Percentiles rank a stretch among this genome's conserved stretches.
Evolutionary conservation across 768 basidiomycete genomes (phyloP).

Genomic region (Leccinum barrowsii): DNA sequence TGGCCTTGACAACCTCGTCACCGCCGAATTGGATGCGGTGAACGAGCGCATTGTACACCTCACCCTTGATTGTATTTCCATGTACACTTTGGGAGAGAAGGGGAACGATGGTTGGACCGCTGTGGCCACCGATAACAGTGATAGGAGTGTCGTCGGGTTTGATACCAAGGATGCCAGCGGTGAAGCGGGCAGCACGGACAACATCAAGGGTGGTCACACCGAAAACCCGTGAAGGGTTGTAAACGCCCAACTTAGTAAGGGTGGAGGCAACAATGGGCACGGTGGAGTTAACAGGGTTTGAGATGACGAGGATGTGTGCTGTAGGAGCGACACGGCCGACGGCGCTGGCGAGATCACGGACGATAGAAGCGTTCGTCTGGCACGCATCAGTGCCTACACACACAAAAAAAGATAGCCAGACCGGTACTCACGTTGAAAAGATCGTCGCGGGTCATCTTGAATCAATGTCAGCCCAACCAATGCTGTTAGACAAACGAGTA

Average conservation of each 20-base stretch:
- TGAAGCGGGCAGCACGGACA: slow-evolving; percentile 92
- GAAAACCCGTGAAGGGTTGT: slow-evolving; percentile 84
- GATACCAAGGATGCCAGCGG: slow-evolving; percentile 62
- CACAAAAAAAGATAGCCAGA: not conserved
- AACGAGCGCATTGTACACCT: slow-evolving; percentile 73
- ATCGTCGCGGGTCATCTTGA: slow-evolving; percentile 92
- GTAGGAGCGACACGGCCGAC: slow-evolving; percentile 82
- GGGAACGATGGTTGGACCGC: slow-evolving; percentile 95
- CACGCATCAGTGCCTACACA: not conserved
- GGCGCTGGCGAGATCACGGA: slow-evolving; percentile 90
- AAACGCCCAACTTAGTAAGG: slow-evolving; percentile 88
- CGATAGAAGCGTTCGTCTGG: slow-evolving; percentile 96
- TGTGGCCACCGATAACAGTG: slow-evolving; percentile 94
- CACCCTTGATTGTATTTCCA: slow-evolving; percentile 72
- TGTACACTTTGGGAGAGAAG: slow-evolving; percentile 78
- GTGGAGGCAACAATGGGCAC: slow-evolving; percentile 95
- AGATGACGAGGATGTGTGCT: slow-evolving; percentile 95
- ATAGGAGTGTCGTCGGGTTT: slow-evolving; percentile 66
- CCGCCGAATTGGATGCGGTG: slow-evolving; percentile 96
- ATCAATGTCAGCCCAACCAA: slow-evolving; percentile 24
- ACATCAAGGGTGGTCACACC: slow-evolving; percentile 99
- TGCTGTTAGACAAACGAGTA: slow-evolving; percentile 17
- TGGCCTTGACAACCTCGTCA: slow-evolving; percentile 98
- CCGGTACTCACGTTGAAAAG: slow-evolving; percentile 78
- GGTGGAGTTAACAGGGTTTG: slow-evolving; percentile 98